phyloP scores from a whole-genome alignment of 2,329 filamentous ascomycete genomes.

The Trichophyton benhamiae region DNA sequence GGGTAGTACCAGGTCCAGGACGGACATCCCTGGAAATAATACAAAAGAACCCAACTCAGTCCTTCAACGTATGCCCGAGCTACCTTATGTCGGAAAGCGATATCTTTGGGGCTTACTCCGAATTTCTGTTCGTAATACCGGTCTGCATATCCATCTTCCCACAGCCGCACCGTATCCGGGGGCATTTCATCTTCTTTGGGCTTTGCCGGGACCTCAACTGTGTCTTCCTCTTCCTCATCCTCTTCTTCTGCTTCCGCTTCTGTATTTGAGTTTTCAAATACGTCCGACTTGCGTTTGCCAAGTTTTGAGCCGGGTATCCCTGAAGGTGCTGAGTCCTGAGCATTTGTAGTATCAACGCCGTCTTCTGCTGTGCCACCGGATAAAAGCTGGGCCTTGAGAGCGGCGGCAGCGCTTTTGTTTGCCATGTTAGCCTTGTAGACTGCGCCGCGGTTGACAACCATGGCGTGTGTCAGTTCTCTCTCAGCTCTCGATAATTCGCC shows the following conservation, averaged over 20 bases:
- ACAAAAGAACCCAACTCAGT: slow-evolving; percentile 84
- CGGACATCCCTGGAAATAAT: slow-evolving; percentile 96
- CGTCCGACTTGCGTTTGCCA: slow-evolving; percentile 54
- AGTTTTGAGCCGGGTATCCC: slow-evolving; percentile 23
- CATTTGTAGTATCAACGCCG: slow-evolving; percentile 19
- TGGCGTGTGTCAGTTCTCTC: slow-evolving; percentile 64
- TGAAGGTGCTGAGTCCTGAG: slow-evolving; percentile 14
- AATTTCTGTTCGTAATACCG: slow-evolving; percentile 98
- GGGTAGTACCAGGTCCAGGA: slow-evolving; percentile 99
- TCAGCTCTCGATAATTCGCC: slow-evolving; percentile 45
- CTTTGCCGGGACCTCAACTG: slow-evolving; percentile 28
- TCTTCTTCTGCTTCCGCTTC: slow-evolving; percentile 39
- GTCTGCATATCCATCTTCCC: slow-evolving; percentile 92
- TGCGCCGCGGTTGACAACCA: slow-evolving; percentile 64
- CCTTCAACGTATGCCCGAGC: slow-evolving; percentile 88
- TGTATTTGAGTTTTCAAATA: slow-evolving; percentile 49
- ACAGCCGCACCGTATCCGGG: slow-evolving; percentile 72
- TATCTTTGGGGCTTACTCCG: slow-evolving; percentile 64
- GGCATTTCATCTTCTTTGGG: slow-evolving; percentile 48
- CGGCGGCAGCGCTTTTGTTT: slow-evolving; percentile 89
- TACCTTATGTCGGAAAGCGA: slow-evolving; percentile 78
- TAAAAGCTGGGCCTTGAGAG: slow-evolving; percentile 69
- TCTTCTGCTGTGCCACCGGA: slow-evolving; percentile 19
- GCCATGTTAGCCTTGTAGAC: slow-evolving; percentile 60
- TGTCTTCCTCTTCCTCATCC: slow-evolving; percentile 14